These are phyloP conservation scores for Tolypocladium paradoxum DNA, from an alignment of 2,329 filamentous ascomycete species.

Conservation along the genomic window DNA sequence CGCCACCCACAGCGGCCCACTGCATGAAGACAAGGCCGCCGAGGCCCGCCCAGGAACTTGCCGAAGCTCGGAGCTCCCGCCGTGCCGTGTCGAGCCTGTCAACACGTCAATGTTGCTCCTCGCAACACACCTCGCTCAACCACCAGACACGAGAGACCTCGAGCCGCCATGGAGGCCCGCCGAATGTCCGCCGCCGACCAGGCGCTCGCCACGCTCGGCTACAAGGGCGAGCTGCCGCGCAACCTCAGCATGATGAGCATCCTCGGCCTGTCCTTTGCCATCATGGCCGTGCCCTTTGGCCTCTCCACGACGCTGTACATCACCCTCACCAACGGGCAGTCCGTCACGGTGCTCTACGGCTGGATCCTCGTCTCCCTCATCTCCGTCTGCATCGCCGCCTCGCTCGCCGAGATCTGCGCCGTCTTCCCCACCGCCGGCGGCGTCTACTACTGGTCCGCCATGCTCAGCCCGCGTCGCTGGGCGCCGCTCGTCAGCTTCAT, in stretches of 20 bases:
- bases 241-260: slow-evolving; percentile 39
- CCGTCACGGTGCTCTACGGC: slow-evolving; percentile 66
- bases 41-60: too few relatives aligned
- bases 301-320: slow-evolving; percentile 37
- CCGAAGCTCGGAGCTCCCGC: too few relatives aligned
- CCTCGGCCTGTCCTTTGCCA: slow-evolving; percentile 38
- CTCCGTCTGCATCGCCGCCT: slow-evolving; percentile 60
- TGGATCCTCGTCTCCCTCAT: slow-evolving; percentile 52
- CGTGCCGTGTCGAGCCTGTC: too few relatives aligned
- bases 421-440: slow-evolving; percentile 52
- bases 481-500: slow-evolving; percentile 57
- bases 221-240: slow-evolving; percentile 38
- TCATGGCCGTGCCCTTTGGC: slow-evolving; percentile 40
- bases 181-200: slow-evolving; percentile 23
- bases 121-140: not conserved
- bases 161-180: slow-evolving; percentile 4
- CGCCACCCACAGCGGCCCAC: too few relatives aligned
- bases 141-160: not conserved
- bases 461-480: slow-evolving; percentile 50
- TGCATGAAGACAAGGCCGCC: too few relatives aligned
- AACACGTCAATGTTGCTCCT: too few relatives aligned
- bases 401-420: slow-evolving; percentile 61
- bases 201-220: slow-evolving; percentile 35
- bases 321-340: slow-evolving; percentile 59
- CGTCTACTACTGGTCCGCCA: slow-evolving; percentile 65